Conservation (phyloP, 2,329 filamentous ascomycete genomes). For the Eurotiales sp. region DNA sequence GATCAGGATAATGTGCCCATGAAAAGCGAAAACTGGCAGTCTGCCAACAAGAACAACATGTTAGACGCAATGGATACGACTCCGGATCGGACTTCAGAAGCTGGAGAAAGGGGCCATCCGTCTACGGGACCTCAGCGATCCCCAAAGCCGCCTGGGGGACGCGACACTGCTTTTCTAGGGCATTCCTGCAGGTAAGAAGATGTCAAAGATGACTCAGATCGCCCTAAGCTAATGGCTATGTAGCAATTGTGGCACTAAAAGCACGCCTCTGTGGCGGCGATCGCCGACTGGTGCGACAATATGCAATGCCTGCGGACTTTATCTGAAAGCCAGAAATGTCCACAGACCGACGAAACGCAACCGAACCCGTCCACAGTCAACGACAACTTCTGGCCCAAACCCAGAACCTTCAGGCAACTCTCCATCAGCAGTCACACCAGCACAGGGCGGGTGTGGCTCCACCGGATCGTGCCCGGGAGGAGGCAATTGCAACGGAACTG, state of each 20-base stretch:
- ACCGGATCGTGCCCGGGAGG: conserved; percentile 93
- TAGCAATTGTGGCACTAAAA: conserved; percentile 92
- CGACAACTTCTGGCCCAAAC: conserved; percentile 20
- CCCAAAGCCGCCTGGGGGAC: conserved; percentile 28
- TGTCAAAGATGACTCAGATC: neutral
- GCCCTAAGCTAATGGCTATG: conserved; percentile 11
- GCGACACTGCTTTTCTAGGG: conserved; percentile 37
- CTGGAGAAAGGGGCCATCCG: conserved; percentile 18
- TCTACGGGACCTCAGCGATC: conserved; percentile 25
- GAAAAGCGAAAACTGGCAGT: conserved; percentile 18
- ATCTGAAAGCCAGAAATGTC: conserved; percentile 88
- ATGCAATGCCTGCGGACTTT: conserved; percentile 95
- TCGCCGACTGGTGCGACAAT: conserved; percentile 92
- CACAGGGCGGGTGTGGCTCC: conserved; percentile 33
- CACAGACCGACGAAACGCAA: conserved; percentile 87
- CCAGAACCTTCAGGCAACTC: conserved; percentile 21
- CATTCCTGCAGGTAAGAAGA: conserved; percentile 41
- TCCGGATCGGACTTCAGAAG: conserved; percentile 18
- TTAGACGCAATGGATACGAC: conserved; percentile 17
- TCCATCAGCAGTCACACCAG: conserved; percentile 28
- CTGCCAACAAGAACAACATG: conserved; percentile 17
- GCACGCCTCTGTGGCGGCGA: conserved; percentile 89
- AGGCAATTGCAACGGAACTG: conserved; percentile 92
- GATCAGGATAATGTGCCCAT: neutral
- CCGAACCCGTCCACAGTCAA: conserved; percentile 55